phyloP scores from a whole-genome alignment of 2,329 filamentous ascomycete genomes.

The Botrytis galanthina region DNA sequence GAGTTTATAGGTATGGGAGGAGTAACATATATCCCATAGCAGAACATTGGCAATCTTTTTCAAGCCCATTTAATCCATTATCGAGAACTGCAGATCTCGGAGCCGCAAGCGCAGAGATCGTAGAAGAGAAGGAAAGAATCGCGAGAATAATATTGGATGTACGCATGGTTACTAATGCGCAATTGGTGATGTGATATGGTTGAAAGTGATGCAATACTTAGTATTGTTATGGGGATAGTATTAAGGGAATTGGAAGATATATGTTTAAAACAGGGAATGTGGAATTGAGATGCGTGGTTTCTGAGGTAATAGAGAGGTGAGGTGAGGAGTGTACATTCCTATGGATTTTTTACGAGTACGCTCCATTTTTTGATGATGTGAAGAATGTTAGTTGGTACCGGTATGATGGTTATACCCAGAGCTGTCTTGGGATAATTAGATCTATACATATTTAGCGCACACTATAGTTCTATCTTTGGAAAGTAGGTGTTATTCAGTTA shows the following conservation, averaged over 20 bases:
- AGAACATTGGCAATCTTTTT: constrained; percentile 3
- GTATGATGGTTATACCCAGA: background rate
- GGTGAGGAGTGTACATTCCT: background rate
- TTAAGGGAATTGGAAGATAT: background rate
- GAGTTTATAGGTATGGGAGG: background rate
- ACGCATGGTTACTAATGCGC: background rate
- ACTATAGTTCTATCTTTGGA: background rate
- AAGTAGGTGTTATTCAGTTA: background rate
- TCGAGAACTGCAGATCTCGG: background rate
- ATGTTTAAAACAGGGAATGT: background rate
- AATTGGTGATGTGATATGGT: background rate
- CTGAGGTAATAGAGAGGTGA: background rate
- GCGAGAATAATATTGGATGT: background rate
- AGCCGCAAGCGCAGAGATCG: background rate
- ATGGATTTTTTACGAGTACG: too few species aligned
- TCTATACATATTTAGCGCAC: background rate
- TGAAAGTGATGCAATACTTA: background rate
- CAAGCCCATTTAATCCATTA: background rate
- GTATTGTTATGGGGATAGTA: background rate
- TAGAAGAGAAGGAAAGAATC: background rate
- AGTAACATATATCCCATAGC: background rate
- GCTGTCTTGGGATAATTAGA: background rate
- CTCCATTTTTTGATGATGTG: background rate
- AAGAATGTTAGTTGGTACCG: background rate
- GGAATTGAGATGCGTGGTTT: background rate